Evolutionary conservation across 1,284 basidiomycete species (phyloP).

Genomic region (Megacollybia platyphylla): DNA sequence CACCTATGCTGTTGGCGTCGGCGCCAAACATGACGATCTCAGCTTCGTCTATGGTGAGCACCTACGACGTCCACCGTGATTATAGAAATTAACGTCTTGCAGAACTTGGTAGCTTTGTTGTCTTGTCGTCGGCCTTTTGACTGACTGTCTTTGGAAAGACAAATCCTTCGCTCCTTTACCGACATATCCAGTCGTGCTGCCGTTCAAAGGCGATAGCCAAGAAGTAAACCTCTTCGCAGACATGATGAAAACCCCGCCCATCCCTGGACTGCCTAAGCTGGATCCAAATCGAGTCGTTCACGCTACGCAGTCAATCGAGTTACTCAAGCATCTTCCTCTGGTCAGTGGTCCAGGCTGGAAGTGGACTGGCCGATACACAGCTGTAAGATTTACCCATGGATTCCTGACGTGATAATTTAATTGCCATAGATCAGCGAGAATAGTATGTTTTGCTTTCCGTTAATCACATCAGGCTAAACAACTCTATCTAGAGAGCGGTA

Average conservation of each 20-base stretch:
- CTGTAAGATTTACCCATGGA: conserved; percentile 18
- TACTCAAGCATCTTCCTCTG: conserved; percentile 54
- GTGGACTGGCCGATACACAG: conserved; percentile 44
- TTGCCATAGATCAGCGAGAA: conserved; percentile 40
- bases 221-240: conserved; percentile 59
- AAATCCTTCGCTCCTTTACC: conserved; percentile 8
- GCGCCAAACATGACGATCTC: conserved; percentile 55
- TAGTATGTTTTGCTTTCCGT: conserved; percentile 32
- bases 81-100: not conserved
- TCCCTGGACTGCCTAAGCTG: conserved; percentile 54
- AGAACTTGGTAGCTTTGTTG: conserved; percentile 28
- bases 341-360: conserved; percentile 60
- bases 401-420: too few relatives aligned
- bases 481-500: conserved; percentile 50
- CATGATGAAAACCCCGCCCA: conserved; percentile 24
- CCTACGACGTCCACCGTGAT: not conserved
- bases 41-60: conserved; percentile 47
- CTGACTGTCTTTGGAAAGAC: conserved; percentile 11
- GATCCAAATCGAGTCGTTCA: conserved; percentile 61
- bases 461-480: not conserved
- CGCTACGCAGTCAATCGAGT: conserved; percentile 60
- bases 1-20: conserved; percentile 56
- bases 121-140: not conserved
- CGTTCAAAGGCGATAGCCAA: conserved; percentile 46
- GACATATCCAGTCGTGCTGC: conserved; percentile 26